Evolutionary conservation across 768 basidiomycete genomes (phyloP), one percentile per base, ranked within the genome.

Genomic region (Collybiopsis luxurians): DNA sequence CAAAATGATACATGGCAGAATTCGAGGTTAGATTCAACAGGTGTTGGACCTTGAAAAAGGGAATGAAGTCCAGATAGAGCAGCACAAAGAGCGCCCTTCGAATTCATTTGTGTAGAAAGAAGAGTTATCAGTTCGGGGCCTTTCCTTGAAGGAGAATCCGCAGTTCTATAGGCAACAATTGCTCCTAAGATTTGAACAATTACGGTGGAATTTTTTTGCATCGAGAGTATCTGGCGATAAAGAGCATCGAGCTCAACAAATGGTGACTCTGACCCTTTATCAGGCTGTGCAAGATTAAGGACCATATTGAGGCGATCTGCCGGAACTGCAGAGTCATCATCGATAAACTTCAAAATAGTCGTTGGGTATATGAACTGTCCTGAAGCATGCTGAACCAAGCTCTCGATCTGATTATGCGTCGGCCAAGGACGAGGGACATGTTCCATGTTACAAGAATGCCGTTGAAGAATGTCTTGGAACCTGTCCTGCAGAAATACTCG

Each of bases 351-450:
- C 10, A 47, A 10, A 4, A 47, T 11, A 26, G 46, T 47, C 15
- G 24, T 7, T 44, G 43, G n/a, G 17, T 44, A 44, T 5, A 44
- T n/a, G 24, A 44, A 44, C n/a, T 44, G 43, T 6, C 43, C 43
- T 17, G 43, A 44, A 7, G 43, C 43, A 50, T 59, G 63, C n/a
- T 36, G 12, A 2, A 66, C 63, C 11, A 71, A 56, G 11, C 21
- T 23, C 2, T 57, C 52, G 3, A 69, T 43, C 17, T 55, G 59
- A 12, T 40, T 26, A 2, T 55, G 54, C 0, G 69, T 62, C 15
- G 69, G 69, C 67, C 69, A 66, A 31, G 44, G 23, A 27, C 40
- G 49, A 30, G 50, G 44, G 5, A 30, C 6, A 9, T 47, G 36
- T 12, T 56, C 26, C n/a, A 48, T 38, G 3, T 44, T 43, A 27